Evolutionary conservation across 495 filamentous ascomycete species (phyloP).

Genomic region (Cercophora sp.): DNA sequence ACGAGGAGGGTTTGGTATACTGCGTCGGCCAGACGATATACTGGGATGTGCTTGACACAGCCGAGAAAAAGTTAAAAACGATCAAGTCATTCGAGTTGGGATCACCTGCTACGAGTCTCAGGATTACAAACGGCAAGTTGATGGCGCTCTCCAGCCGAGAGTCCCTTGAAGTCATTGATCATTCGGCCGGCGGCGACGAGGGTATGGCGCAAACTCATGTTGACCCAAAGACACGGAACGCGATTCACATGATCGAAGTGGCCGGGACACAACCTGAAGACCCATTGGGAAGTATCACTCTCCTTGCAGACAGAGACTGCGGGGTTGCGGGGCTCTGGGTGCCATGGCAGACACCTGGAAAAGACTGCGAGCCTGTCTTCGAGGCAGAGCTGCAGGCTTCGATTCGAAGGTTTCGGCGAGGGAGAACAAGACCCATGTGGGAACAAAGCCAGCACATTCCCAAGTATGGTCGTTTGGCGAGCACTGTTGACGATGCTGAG

Average conservation of each 20-base stretch:
- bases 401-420: slow-evolving; percentile 45
- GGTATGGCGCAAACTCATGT: slow-evolving; percentile 29
- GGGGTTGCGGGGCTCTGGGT: slow-evolving; percentile 51
- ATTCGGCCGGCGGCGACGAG: slow-evolving; percentile 14
- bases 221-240: slow-evolving; percentile 34
- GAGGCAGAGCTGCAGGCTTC: slow-evolving; percentile 47
- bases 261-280: slow-evolving; percentile 20
- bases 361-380: slow-evolving; percentile 44
- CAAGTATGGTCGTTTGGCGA: slow-evolving; percentile 28
- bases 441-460: slow-evolving; percentile 19
- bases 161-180: slow-evolving; percentile 45
- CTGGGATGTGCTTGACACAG: slow-evolving; percentile 43
- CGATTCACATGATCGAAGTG: slow-evolving; percentile 37
- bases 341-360: slow-evolving; percentile 33
- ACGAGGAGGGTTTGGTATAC: slow-evolving; percentile 42
- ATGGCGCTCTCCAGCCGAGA: slow-evolving; percentile 40
- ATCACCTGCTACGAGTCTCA: slow-evolving; percentile 41
- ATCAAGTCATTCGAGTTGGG: slow-evolving; percentile 34
- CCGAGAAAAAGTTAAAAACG: slow-evolving; percentile 40
- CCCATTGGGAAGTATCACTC: slow-evolving; percentile 26
- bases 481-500: slow-evolving; percentile 32
- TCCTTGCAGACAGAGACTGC: slow-evolving; percentile 46
- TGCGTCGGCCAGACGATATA: slow-evolving; percentile 38
- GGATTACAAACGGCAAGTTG: slow-evolving; percentile 37
- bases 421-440: slow-evolving; percentile 43